These are phyloP conservation scores for Berberis thunbergii DNA, from an alignment of 164 flowering plant species.

Conservation along the genomic window DNA sequence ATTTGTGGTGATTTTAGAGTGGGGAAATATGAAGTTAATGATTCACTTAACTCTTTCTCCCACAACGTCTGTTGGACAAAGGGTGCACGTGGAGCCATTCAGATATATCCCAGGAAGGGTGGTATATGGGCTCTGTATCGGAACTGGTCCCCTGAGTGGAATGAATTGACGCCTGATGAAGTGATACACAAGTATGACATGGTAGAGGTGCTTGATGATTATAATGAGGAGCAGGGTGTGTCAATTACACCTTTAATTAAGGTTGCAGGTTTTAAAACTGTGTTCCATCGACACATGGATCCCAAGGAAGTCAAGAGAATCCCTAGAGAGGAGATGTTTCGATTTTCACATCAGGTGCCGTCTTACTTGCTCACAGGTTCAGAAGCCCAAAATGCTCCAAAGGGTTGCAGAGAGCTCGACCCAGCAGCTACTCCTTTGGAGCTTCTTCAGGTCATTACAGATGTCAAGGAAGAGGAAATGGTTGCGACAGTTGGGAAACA, in stretches of 20 bases:
- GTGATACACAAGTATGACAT: constrained; percentile 62
- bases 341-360: constrained; percentile 72
- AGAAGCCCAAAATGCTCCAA: constrained; percentile 52
- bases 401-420: constrained; percentile 66
- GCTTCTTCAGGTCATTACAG: constrained; percentile 48
- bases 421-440: constrained; percentile 72
- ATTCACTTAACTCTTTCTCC: constrained; percentile 52
- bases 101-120: constrained; percentile 53
- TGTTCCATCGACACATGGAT: constrained; percentile 55
- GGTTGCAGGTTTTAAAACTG: constrained; percentile 63
- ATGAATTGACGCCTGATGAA: constrained; percentile 46
- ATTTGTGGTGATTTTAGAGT: constrained; percentile 69
- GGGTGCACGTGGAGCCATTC: constrained; percentile 40
- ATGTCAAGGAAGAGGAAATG: constrained; percentile 23
- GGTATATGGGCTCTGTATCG: constrained; percentile 76
- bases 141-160: constrained; percentile 73
- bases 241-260: constrained; percentile 49
- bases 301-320: constrained; percentile 31
- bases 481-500: background rate
- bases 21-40: constrained; percentile 32
- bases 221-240: constrained; percentile 41
- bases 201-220: constrained; percentile 70
- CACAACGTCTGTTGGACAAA: constrained; percentile 55
- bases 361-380: constrained; percentile 53
- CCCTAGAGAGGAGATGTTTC: constrained; percentile 53